A percentile compares a stretch with the other conserved stretches of the same genome.
These are phyloP conservation scores for Nidularia pulvinata DNA, from an alignment of 768 basidiomycete genomes.

Conservation along the genomic window DNA sequence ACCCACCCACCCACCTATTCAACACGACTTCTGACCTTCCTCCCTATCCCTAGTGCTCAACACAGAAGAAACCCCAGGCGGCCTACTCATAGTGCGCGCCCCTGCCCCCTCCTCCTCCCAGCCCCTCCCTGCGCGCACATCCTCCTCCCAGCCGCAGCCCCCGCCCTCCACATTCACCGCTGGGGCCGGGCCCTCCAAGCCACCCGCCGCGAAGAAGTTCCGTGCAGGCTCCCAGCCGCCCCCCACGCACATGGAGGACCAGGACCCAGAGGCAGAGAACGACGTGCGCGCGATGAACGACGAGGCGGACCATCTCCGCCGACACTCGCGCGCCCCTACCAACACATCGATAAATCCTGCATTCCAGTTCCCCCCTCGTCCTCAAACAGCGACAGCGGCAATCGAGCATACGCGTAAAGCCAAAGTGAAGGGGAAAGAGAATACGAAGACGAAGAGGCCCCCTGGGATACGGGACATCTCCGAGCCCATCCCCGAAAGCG, in stretches of 20 bases:
- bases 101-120: slow-evolving; percentile 13
- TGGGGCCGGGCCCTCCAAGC: slow-evolving; percentile 36
- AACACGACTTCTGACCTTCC: slow-evolving; percentile 8
- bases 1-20: background rate
- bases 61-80: slow-evolving; percentile 65
- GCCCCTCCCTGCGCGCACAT: slow-evolving; percentile 18
- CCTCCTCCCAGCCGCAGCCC: slow-evolving; percentile 20
- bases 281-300: slow-evolving; percentile 75
- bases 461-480: slow-evolving; percentile 37
- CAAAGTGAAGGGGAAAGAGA: slow-evolving; percentile 23
- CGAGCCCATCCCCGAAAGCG: slow-evolving; percentile 48
- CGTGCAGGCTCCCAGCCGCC: slow-evolving; percentile 39
- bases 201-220: slow-evolving; percentile 55
- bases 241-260: slow-evolving; percentile 8
- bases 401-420: slow-evolving; percentile 17
- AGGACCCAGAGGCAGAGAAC: slow-evolving; percentile 59
- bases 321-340: slow-evolving; percentile 47
- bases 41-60: slow-evolving; percentile 29
- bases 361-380: slow-evolving; percentile 26
- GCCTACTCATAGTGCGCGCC: slow-evolving; percentile 65
- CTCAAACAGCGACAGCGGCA: no score
- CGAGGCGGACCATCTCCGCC: slow-evolving; percentile 63
- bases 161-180: slow-evolving; percentile 15
- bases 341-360: slow-evolving; percentile 17
- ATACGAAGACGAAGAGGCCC: background rate